Conservation (phyloP, 768 basidiomycete species). For the Tephrocybe sp. region DNA sequence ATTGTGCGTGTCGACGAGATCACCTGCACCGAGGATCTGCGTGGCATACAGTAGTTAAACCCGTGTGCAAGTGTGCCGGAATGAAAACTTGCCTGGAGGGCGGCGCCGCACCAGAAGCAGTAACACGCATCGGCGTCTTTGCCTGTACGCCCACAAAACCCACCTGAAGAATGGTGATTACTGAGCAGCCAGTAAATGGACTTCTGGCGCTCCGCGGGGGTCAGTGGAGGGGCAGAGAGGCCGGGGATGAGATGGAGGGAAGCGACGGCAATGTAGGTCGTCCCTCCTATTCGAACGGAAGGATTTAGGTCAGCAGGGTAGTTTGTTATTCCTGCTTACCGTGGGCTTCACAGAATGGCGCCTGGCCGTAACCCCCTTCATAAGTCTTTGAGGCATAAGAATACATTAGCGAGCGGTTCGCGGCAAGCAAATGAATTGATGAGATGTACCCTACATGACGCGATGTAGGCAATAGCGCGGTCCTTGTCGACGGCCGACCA, state of each 20-base stretch:
- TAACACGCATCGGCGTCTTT: conserved; percentile 94
- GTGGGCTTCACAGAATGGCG: conserved; percentile 80
- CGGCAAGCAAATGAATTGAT: not conserved
- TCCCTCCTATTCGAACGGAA: conserved; percentile 63
- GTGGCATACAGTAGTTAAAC: not conserved
- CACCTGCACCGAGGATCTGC: conserved; percentile 69
- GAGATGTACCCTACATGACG: conserved; percentile 65
- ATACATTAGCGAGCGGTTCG: conserved; percentile 3
- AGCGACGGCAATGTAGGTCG: conserved; percentile 90
- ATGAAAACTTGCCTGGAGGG: conserved; percentile 59
- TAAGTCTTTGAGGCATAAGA: conserved; percentile 59
- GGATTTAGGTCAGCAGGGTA: not conserved
- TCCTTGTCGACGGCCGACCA: conserved; percentile 73
- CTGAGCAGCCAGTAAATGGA: conserved; percentile 79
- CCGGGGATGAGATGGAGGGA: conserved; percentile 56
- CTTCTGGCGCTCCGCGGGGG: conserved; percentile 40
- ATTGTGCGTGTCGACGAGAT: conserved; percentile 55
- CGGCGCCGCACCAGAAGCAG: conserved; percentile 92
- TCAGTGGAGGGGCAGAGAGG: conserved; percentile 23
- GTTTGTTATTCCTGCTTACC: conserved; percentile 42
- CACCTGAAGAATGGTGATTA: conserved; percentile 70
- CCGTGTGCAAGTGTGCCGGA: not conserved
- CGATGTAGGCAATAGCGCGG: conserved; percentile 62
- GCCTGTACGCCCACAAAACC: conserved; percentile 85
- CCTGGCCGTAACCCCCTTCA: conserved; percentile 91